Base-by-base conservation (phyloP, 2,329 filamentous ascomycete genomes). In the Lachnellula subtilissima region DNA sequence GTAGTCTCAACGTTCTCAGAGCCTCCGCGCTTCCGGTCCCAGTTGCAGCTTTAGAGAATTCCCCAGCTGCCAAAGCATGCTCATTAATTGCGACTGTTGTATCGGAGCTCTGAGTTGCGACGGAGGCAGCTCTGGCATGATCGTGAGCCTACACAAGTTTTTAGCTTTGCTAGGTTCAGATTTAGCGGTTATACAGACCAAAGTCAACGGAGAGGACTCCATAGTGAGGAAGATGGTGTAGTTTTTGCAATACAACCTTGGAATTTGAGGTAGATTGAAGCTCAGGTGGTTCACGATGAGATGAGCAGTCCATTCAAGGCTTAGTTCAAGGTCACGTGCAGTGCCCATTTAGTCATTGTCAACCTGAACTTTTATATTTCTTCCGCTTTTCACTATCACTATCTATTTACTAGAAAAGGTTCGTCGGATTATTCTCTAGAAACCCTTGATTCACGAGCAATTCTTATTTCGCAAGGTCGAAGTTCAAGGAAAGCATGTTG, bases 61-160 rank as follows among this genome's bases (percentile, higher is more conserved):
- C 90, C 61, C 86, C 87, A 2, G 94, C 93, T 39, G 94, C 94
- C 55, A 89, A 79, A 52, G 92, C 86, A 73, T 97, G 93, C 72
- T 96, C 89, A 67, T 88, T 88, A 68, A 91, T 88, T 60, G 93
- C 93, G 48, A 89, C 85, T 6, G 87, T 87, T 54, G 89, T 89
- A 69, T 94, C 85, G 23, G 79, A 76, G 62, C 81, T 81, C 61
- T 80, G 78, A 36, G 82, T 84, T 54, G 92, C 90, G 23, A 86
- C 79, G 23, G 89, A 86, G 45, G 93, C 92, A 67, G 89, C 92
- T 66, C 86, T 85, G 50, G 91, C 92, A 74, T 97, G 91, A 64
- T 93, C 87, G 73, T 96, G 90, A 60, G 92, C 93, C 84, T 93
- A 64, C 43, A 62, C 42, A 52, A 12, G 54, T 53, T 35, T 56